Percentiles rank a stretch among this genome's conserved stretches.
Conservation (phyloP, 768 basidiomycete genomes). For the Crepidotus variabilis region DNA sequence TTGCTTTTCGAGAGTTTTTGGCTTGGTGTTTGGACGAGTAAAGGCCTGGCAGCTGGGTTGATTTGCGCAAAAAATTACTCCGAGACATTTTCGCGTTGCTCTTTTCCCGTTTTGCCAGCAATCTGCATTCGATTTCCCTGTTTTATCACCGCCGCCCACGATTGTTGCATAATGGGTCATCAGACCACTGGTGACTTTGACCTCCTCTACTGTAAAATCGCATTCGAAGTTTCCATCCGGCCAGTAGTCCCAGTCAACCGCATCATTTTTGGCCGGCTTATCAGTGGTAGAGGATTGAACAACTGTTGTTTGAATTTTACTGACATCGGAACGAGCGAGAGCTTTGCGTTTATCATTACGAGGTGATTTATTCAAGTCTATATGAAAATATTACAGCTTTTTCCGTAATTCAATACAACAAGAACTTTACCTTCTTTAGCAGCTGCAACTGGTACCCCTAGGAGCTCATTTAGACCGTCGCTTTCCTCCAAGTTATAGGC, state of each 20-base stretch:
- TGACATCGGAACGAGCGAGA: no score
- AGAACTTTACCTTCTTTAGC: no score
- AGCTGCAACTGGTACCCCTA: no score
- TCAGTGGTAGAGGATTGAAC: no score
- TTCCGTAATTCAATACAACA: no score
- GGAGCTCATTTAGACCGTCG: no score
- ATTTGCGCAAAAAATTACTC: slow-evolving; percentile 11
- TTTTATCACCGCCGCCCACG: slow-evolving; percentile 12
- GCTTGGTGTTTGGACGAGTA: slow-evolving; percentile 2
- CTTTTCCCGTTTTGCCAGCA: slow-evolving; percentile 10
- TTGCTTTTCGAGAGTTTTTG: not conserved
- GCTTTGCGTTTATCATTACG: no score
- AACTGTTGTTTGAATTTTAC: no score
- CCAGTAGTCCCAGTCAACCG: slow-evolving; percentile 19
- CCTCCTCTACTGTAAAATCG: slow-evolving; percentile 11
- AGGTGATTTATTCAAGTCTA: no score
- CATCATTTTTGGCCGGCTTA: not conserved
- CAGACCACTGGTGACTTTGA: slow-evolving; percentile 6
- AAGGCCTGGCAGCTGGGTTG: not conserved
- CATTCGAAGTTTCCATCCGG: slow-evolving; percentile 15
- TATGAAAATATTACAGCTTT: no score
- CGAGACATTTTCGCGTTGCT: slow-evolving; percentile 9
- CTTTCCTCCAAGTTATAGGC: no score
- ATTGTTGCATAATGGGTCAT: slow-evolving; percentile 15
- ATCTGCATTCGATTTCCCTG: slow-evolving; percentile 3